Evolutionary conservation across 805 yeast genomes (phyloP).

Genomic region (Kregervanrija fluxuum): DNA sequence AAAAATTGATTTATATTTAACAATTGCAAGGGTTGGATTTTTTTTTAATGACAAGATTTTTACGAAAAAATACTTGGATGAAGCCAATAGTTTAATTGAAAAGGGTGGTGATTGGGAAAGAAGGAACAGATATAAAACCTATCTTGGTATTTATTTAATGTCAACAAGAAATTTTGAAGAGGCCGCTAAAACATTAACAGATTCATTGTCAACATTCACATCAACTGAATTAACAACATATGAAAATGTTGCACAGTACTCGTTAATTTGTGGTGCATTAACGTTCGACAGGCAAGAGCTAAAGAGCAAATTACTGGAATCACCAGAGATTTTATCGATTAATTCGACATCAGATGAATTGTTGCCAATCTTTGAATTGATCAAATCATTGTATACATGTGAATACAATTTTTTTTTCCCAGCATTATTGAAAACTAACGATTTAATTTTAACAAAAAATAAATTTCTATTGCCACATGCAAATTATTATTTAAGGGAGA

Average conservation of each 20-base stretch:
- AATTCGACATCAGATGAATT: conserved; percentile 62
- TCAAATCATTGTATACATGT: conserved; percentile 81
- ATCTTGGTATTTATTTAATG: conserved; percentile 75
- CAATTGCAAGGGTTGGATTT: conserved; percentile 83
- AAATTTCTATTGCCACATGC: conserved; percentile 72
- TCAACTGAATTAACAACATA: conserved; percentile 85
- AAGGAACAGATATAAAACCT: conserved; percentile 88
- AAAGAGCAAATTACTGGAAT: conserved; percentile 79
- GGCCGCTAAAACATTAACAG: conserved; percentile 80
- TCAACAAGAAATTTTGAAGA: conserved; percentile 81
- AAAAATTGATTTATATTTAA: conserved; percentile 78
- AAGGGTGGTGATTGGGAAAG: conserved; percentile 99
- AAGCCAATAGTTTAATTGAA: conserved; percentile 70
- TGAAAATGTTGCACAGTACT: conserved; percentile 83
- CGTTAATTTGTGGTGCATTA: conserved; percentile 82
- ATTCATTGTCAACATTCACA: conserved; percentile 91
- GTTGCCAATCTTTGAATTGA: conserved; percentile 74
- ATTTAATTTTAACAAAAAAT: conserved; percentile 56
- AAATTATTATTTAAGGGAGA: conserved; percentile 78
- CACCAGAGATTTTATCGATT: conserved; percentile 86
- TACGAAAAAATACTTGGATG: conserved; percentile 66
- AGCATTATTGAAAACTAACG: conserved; percentile 69
- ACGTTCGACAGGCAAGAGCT: conserved; percentile 77
- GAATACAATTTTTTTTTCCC: conserved; percentile 79
- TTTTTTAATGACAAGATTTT: conserved; percentile 73